These are phyloP conservation scores for Cyclotella cryptica DNA, from an alignment of 108 stramenopile species.

Conservation along the genomic window DNA sequence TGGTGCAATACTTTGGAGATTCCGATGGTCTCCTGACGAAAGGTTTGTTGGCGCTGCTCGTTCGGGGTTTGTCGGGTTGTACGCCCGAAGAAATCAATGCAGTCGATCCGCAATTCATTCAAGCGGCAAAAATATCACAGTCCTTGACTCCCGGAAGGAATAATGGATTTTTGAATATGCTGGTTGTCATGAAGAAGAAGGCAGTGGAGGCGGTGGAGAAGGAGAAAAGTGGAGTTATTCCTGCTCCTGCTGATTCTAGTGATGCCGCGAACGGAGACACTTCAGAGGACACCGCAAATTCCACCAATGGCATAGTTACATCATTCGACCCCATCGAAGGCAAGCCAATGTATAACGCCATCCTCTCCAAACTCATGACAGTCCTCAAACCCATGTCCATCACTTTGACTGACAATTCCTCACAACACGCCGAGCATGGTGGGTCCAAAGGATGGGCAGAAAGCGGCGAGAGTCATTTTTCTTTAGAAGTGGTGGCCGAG, in stretches of 20 bases:
- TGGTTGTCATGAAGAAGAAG: conserved; percentile 89
- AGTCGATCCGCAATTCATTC: conserved; percentile 91
- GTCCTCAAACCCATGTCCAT: conserved; percentile 76
- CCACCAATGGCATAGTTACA: conserved; percentile 4
- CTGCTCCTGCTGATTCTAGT: no score
- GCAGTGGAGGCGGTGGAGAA: conserved; percentile 54
- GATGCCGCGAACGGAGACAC: not conserved
- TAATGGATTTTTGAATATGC: conserved; percentile 99
- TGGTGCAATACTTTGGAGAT: conserved; percentile 89
- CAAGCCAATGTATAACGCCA: conserved; percentile 84
- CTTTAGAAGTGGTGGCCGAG: conserved; percentile 82
- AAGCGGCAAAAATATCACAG: conserved; percentile 85
- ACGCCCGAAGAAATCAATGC: conserved; percentile 76
- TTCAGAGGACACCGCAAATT: not conserved
- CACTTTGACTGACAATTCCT: conserved; percentile 73
- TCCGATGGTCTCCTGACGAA: conserved; percentile 96
- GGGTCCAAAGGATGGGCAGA: conserved; percentile 71
- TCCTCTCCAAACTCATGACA: conserved; percentile 69
- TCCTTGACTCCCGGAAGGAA: conserved; percentile 95
- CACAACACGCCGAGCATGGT: conserved; percentile 83
- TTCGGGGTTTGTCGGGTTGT: conserved; percentile 82
- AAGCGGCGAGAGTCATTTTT: conserved; percentile 88
- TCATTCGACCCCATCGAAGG: conserved; percentile 40
- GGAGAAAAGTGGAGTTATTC: conserved; percentile 7
- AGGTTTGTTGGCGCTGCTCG: conserved; percentile 92